Evolutionary conservation across 148 eudicot species (phyloP).

Genomic region (Hydrangea macrophylla): DNA sequence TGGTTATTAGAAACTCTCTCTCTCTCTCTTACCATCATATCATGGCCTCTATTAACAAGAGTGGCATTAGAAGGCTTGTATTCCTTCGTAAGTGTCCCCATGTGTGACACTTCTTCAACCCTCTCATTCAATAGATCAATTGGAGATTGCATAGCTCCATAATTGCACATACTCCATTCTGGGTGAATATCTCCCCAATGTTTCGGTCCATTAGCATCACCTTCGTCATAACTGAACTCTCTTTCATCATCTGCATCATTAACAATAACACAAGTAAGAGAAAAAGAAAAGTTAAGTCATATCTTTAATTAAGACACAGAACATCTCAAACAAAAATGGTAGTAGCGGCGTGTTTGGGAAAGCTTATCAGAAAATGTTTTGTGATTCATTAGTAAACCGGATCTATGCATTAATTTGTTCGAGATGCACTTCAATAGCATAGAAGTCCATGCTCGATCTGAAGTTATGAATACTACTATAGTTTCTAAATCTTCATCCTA

Average conservation of each 20-base stretch:
- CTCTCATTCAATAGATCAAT: constrained; percentile 32
- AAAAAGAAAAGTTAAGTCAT: not conserved
- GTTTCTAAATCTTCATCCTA: no score
- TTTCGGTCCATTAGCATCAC: constrained; percentile 25
- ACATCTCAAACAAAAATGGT: no score
- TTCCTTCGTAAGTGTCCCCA: constrained; percentile 20
- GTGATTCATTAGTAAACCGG: no score
- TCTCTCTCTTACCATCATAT: constrained; percentile 31
- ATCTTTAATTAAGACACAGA: no score
- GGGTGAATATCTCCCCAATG: constrained; percentile 41
- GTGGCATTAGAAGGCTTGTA: constrained; percentile 40
- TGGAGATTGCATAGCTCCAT: constrained; percentile 45
- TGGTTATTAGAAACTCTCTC: no score
- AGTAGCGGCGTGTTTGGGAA: no score
- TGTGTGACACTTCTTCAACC: constrained; percentile 21
- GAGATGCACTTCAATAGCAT: no score
- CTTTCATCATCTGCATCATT: constrained; percentile 37
- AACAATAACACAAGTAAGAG: not conserved
- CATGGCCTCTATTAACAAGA: constrained; percentile 44
- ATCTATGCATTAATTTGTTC: no score
- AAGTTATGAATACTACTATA: no score
- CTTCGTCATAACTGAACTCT: constrained; percentile 27
- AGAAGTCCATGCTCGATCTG: no score
- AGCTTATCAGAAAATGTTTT: no score
- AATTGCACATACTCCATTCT: constrained; percentile 33